These are phyloP conservation scores for Bolboschoenus planiculmis DNA, from an alignment of 176 grass and related monocot species.

Conservation along the genomic window DNA sequence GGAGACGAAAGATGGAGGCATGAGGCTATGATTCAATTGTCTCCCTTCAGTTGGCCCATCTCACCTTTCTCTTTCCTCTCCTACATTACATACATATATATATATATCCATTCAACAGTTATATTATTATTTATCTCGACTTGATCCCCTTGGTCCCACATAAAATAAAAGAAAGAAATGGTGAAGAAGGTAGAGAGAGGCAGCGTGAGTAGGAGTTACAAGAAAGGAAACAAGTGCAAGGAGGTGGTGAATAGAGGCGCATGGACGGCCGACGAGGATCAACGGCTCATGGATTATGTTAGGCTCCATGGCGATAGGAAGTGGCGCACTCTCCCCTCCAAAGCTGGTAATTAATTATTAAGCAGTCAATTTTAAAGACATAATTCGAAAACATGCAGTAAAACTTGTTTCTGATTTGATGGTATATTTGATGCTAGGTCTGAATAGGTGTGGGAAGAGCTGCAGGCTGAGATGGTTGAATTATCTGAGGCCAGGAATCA, in stretches of 20 bases:
- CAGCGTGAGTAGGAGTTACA: neutral
- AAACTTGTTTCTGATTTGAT: neutral
- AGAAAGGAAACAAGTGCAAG: neutral
- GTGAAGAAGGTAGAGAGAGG: slow-evolving; percentile 29
- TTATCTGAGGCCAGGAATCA: slow-evolving; percentile 42
- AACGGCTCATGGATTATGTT: slow-evolving; percentile 32
- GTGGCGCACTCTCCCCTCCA: slow-evolving; percentile 36
- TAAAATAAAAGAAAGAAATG: slow-evolving; percentile 19
- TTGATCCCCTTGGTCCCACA: too few species aligned
- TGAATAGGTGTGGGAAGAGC: slow-evolving; percentile 45
- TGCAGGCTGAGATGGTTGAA: slow-evolving; percentile 48
- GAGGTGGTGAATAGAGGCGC: slow-evolving; percentile 30
- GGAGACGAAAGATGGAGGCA: neutral
- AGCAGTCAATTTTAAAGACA: neutral
- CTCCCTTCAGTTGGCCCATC: neutral
- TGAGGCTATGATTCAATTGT: neutral
- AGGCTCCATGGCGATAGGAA: slow-evolving; percentile 32
- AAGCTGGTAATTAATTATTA: slow-evolving; percentile 27
- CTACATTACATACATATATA: neutral
- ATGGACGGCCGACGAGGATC: slow-evolving; percentile 38
- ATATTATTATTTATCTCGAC: too few species aligned
- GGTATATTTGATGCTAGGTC: slow-evolving; percentile 7
- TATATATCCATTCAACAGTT: neutral
- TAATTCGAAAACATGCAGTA: neutral
- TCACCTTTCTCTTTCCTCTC: neutral